Conservation (phyloP, 768 basidiomycete species). For the Phlebiopsis flavidoalba region DNA sequence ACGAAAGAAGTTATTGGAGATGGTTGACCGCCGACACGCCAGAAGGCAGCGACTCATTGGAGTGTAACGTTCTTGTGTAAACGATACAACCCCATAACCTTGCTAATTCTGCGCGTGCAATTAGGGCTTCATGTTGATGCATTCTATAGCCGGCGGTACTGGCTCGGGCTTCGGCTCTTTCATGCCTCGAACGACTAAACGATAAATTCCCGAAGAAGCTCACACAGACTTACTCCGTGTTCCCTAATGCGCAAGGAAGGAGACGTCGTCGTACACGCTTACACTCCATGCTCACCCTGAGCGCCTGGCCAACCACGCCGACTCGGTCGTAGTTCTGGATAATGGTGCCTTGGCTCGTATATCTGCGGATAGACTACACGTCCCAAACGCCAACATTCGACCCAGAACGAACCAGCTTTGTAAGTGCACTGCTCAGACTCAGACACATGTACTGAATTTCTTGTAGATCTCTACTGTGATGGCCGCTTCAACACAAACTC, state of each 20-base stretch:
- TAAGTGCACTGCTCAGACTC: slow-evolving; percentile 28
- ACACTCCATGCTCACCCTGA: slow-evolving; percentile 90
- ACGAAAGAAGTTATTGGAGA: slow-evolving; percentile 98
- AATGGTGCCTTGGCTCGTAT: slow-evolving; percentile 93
- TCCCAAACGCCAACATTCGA: slow-evolving; percentile 85
- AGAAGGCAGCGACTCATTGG: slow-evolving; percentile 94
- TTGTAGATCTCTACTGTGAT: slow-evolving; percentile 91
- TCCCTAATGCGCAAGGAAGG: slow-evolving; percentile 88
- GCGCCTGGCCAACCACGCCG: slow-evolving; percentile 91
- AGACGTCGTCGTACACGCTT: slow-evolving; percentile 98
- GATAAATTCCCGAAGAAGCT: slow-evolving; percentile 99
- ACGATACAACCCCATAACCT: neutral
- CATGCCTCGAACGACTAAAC: slow-evolving; percentile 89
- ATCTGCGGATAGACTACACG: slow-evolving; percentile 85
- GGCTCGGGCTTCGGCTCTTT: slow-evolving; percentile 99
- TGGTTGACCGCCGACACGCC: slow-evolving; percentile 98
- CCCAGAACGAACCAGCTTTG: slow-evolving; percentile 90
- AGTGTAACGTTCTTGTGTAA: slow-evolving; percentile 52
- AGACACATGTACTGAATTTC: neutral
- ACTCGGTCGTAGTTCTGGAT: slow-evolving; percentile 95
- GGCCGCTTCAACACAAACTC: slow-evolving; percentile 94
- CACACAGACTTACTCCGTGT: slow-evolving; percentile 98
- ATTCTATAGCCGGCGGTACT: slow-evolving; percentile 98
- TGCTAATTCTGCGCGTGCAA: neutral
- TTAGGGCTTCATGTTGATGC: slow-evolving; percentile 98